phyloP scores from a whole-genome alignment of 139 green algal genomes.

The Micractinium conductrix region DNA sequence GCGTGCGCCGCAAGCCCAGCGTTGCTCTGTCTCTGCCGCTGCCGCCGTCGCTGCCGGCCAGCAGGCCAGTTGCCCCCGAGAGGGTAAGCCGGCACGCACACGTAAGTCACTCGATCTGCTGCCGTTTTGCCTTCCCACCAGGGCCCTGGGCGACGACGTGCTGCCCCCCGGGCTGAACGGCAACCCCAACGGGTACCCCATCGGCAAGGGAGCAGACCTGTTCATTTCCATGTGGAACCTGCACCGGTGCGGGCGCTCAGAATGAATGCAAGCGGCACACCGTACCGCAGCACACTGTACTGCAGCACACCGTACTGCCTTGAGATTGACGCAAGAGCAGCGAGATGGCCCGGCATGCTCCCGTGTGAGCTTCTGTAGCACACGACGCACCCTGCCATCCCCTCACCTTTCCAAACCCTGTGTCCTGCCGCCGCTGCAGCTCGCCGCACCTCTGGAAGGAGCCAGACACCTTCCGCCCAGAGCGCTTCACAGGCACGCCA shows the following conservation, averaged over 20 bases:
- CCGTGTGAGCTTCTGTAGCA: too few species aligned
- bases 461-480: constrained; percentile 90
- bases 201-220: constrained; percentile 94
- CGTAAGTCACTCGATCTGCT: background rate
- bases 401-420: background rate
- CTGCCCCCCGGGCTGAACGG: constrained; percentile 77
- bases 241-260: constrained; percentile 65
- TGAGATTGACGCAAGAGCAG: too few species aligned
- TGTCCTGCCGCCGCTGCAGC: constrained; percentile 12
- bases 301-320: too few species aligned
- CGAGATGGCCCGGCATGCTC: too few species aligned
- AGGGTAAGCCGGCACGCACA: too few species aligned
- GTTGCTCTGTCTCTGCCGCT: background rate
- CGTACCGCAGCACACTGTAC: too few species aligned
- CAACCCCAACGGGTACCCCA: constrained; percentile 79
- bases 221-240: constrained; percentile 99
- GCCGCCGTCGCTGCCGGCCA: background rate
- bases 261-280: background rate
- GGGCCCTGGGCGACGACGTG: constrained; percentile 80
- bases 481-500: constrained; percentile 88
- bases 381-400: too few species aligned
- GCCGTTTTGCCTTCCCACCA: constrained; percentile 38
- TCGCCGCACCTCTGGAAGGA: constrained; percentile 95
- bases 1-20: too few species aligned
- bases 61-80: background rate